Conservation (phyloP, 1,284 basidiomycete genomes). For the Polyporus tsugae region DNA sequence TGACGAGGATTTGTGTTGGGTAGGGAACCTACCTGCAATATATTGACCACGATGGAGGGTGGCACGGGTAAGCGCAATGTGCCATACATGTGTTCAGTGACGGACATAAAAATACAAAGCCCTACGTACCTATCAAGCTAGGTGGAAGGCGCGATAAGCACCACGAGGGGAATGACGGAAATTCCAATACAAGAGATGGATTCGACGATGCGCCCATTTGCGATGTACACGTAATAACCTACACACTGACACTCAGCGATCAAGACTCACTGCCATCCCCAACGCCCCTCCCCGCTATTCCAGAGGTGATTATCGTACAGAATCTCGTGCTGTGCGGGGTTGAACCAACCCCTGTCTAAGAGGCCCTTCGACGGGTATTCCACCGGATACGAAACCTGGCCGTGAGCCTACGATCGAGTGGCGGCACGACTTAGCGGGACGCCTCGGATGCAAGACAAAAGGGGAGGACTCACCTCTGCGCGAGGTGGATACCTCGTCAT, state of each 20-base stretch:
- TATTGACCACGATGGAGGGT: neutral
- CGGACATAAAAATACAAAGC: neutral
- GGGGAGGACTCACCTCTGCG: slow-evolving; percentile 9
- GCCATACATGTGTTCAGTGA: neutral
- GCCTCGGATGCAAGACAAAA: neutral
- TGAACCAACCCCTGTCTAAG: neutral
- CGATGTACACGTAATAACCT: neutral
- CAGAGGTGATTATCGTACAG: neutral
- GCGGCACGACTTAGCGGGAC: neutral
- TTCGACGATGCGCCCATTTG: neutral
- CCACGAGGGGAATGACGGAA: neutral
- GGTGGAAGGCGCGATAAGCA: neutral
- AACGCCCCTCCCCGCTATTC: neutral
- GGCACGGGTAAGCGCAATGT: neutral
- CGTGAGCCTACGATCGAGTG: neutral
- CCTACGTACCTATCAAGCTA: neutral
- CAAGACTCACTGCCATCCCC: neutral
- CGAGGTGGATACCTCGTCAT: slow-evolving; percentile 2
- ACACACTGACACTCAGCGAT: neutral
- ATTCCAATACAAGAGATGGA: slow-evolving; percentile 1
- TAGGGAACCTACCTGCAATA: neutral
- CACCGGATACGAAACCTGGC: slow-evolving; percentile 4
- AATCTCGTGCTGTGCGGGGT: neutral
- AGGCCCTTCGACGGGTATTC: neutral
- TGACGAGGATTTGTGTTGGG: neutral